Conservation (phyloP, 139 green algal genomes). For the Micromonas pusilla region DNA sequence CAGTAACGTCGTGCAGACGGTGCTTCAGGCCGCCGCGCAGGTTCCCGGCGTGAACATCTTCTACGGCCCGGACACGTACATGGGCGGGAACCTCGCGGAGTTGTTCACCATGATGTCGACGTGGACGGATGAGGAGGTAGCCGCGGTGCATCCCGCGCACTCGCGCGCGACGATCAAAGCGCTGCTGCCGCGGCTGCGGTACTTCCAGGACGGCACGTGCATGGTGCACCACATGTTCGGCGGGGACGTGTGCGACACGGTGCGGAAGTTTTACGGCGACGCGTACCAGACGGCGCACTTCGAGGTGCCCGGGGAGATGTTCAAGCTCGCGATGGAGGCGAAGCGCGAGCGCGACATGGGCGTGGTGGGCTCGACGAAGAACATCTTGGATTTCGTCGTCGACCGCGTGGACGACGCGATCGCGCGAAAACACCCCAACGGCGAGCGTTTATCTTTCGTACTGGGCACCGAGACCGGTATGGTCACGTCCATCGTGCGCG, state of each 20-base stretch:
- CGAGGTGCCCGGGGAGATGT: slow-evolving; percentile 93
- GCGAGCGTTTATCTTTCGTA: slow-evolving; percentile 79
- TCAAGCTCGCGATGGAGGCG: slow-evolving; percentile 82
- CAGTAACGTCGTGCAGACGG: slow-evolving; percentile 94
- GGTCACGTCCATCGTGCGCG: slow-evolving; percentile 91
- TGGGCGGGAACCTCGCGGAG: slow-evolving; percentile 84
- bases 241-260: slow-evolving; percentile 52
- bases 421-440: neutral
- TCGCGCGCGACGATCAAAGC: slow-evolving; percentile 44
- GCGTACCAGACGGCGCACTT: slow-evolving; percentile 95
- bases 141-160: slow-evolving; percentile 70
- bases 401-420: slow-evolving; percentile 48
- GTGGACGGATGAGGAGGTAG: slow-evolving; percentile 59
- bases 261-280: slow-evolving; percentile 69
- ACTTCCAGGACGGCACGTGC: slow-evolving; percentile 87
- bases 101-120: slow-evolving; percentile 29
- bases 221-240: slow-evolving; percentile 99
- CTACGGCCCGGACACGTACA: slow-evolving; percentile 98
- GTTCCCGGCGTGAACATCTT: slow-evolving; percentile 73
- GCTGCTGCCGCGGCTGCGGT: slow-evolving; percentile 71
- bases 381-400: slow-evolving; percentile 96
- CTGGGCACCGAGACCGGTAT: slow-evolving; percentile 96
- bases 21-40: slow-evolving; percentile 79
- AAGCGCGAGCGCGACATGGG: slow-evolving; percentile 64
- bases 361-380: slow-evolving; percentile 88